A percentile compares a stretch with the other conserved stretches of the same genome.
Conservation (phyloP, 345 rosid species). For the Balakata baccata region DNA sequence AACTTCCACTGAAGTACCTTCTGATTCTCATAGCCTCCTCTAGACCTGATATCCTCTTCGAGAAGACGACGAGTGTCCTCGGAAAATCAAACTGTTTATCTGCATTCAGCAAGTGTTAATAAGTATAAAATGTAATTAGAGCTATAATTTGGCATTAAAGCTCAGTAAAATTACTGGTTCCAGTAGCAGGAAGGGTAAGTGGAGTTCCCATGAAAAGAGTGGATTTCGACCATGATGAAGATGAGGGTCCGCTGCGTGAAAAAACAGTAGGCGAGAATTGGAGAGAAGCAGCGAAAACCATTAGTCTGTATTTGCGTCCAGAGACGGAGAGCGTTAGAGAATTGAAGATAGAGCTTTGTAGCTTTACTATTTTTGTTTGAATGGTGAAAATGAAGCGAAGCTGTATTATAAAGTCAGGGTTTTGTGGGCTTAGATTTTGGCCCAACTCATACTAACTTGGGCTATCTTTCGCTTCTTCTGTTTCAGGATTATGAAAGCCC, state of each 20-base stretch:
- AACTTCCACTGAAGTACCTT: conserved; percentile 34
- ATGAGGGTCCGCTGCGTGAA: conserved; percentile 16
- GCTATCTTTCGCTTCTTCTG: too few species aligned
- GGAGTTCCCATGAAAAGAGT: conserved; percentile 35
- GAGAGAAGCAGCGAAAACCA: conserved; percentile 49
- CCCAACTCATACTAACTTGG: neutral
- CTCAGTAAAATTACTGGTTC: conserved; percentile 33
- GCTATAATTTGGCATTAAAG: neutral
- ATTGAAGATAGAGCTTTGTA: neutral
- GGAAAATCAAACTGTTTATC: conserved; percentile 27
- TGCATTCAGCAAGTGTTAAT: conserved; percentile 17
- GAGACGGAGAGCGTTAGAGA: neutral
- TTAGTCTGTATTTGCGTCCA: neutral
- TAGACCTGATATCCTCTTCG: conserved; percentile 54
- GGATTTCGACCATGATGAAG: conserved; percentile 26
- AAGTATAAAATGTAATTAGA: neutral
- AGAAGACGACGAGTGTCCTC: conserved; percentile 33
- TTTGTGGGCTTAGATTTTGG: neutral
- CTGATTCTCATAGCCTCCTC: conserved; percentile 74
- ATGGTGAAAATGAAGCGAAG: neutral
- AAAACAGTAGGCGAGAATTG: conserved; percentile 26
- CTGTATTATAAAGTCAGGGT: neutral
- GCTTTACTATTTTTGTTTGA: neutral
- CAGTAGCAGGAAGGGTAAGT: conserved; percentile 35
- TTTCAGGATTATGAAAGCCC: too few species aligned